Percentiles rank a stretch among this genome's conserved stretches.
Conservation (phyloP, 768 basidiomycete species). For the Tricholoma sp. region DNA sequence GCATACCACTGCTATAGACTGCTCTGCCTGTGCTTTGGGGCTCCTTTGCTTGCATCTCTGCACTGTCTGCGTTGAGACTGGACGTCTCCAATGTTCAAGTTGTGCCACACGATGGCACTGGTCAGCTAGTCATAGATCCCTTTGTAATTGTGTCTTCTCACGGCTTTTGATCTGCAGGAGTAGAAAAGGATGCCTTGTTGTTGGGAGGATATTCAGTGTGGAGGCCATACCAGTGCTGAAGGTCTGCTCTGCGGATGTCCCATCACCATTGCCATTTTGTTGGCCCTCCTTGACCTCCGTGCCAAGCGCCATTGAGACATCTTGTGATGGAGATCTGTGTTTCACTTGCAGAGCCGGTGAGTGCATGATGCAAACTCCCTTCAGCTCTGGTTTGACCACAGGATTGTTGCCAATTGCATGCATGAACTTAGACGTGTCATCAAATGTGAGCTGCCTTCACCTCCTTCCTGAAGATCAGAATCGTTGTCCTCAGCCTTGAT, state of each 20-base stretch:
- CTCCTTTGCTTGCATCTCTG: no score
- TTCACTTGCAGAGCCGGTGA: slow-evolving; percentile 21
- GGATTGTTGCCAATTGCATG: slow-evolving; percentile 73
- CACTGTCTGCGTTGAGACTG: no score
- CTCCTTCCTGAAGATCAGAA: slow-evolving; percentile 34
- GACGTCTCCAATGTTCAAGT: slow-evolving; percentile 80
- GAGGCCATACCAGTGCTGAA: slow-evolving; percentile 84
- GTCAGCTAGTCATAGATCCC: slow-evolving; percentile 88
- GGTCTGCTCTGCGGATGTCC: slow-evolving; percentile 73
- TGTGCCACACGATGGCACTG: slow-evolving; percentile 70
- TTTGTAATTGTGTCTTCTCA: slow-evolving; percentile 76
- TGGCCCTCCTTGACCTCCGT: slow-evolving; percentile 53
- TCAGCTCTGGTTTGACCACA: slow-evolving; percentile 42
- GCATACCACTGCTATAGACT: no score
- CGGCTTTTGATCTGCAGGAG: slow-evolving; percentile 63
- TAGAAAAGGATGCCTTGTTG: slow-evolving; percentile 83
- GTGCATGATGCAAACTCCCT: slow-evolving; percentile 23
- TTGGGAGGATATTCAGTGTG: slow-evolving; percentile 80
- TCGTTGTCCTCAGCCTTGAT: slow-evolving; percentile 46
- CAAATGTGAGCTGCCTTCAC: slow-evolving; percentile 69
- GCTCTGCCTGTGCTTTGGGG: no score
- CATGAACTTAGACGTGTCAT: slow-evolving; percentile 96
- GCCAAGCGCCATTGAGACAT: slow-evolving; percentile 50
- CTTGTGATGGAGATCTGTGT: slow-evolving; percentile 39
- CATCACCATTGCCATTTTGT: slow-evolving; percentile 31